Evolutionary conservation across 768 basidiomycete genomes (phyloP).

Genomic region (Rhodotorula diobovata): DNA sequence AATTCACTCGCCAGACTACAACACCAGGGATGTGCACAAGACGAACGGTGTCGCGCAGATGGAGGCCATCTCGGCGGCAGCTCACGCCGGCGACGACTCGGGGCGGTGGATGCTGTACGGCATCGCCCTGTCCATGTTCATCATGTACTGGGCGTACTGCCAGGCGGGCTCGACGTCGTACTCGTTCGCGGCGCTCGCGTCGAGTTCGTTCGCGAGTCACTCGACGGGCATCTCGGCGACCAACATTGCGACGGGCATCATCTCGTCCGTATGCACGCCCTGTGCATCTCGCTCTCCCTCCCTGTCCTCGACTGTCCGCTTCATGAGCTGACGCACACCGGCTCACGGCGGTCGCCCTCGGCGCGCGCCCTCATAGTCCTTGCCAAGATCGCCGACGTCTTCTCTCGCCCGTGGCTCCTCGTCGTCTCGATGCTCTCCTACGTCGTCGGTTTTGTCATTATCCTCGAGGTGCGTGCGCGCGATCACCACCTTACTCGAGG

Average conservation of each 20-base stretch:
- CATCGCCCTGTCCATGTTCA: constrained; percentile 2
- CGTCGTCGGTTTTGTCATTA: constrained; percentile 44
- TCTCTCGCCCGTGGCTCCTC: constrained; percentile 41
- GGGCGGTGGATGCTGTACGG: constrained; percentile 18
- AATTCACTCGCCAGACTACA: background rate
- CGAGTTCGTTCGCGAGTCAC: constrained; percentile 43
- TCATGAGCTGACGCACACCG: no score
- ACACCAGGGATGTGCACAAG: constrained; percentile 1
- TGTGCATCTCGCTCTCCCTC: background rate
- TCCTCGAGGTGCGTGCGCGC: constrained; percentile 28
- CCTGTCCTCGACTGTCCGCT: no score
- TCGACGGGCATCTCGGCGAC: constrained; percentile 42
- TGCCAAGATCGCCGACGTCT: constrained; percentile 42
- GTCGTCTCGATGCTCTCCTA: constrained; percentile 42
- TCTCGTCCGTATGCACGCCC: constrained; percentile 41
- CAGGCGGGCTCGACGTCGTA: constrained; percentile 14
- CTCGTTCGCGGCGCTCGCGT: constrained; percentile 40
- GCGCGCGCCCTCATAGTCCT: constrained; percentile 1
- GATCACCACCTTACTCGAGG: no score
- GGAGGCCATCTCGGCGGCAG: constrained; percentile 26
- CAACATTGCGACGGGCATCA: constrained; percentile 43
- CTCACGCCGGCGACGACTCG: background rate
- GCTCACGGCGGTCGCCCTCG: no score
- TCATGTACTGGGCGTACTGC: constrained; percentile 8
- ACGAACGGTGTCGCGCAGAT: constrained; percentile 24